These are phyloP conservation scores for Apiotrichum akiyoshidainum DNA, from an alignment of 1,284 basidiomycete species.

Conservation along the genomic window DNA sequence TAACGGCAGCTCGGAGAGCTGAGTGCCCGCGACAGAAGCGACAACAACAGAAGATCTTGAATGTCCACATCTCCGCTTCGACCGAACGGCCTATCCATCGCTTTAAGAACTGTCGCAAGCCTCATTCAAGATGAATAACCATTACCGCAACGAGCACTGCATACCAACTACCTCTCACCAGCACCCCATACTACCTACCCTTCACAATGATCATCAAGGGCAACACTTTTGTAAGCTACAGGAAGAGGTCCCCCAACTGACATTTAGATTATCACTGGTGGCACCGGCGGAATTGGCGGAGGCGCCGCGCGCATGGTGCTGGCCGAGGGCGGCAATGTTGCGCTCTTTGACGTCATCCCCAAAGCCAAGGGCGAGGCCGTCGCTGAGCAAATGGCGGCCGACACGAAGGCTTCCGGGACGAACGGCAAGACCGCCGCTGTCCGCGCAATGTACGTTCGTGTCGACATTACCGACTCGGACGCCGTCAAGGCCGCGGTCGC, in stretches of 20 bases:
- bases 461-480: conserved; percentile 36
- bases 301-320: conserved; percentile 26
- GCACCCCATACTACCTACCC: not conserved
- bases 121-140: not conserved
- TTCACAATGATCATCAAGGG: conserved; percentile 35
- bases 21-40: too few species aligned
- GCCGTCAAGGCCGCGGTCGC: conserved; percentile 32
- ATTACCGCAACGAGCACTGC: not conserved
- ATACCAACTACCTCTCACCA: too few species aligned
- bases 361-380: conserved; percentile 28
- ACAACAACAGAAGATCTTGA: too few species aligned
- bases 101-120: too few species aligned
- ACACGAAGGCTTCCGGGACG: not conserved
- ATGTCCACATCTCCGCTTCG: too few species aligned
- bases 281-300: conserved; percentile 37
- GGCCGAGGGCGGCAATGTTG: conserved; percentile 30
- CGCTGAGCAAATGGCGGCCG: conserved; percentile 16
- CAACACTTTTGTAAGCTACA: conserved; percentile 37
- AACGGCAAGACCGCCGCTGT: not conserved
- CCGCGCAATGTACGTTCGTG: conserved; percentile 32
- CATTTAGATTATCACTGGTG: conserved; percentile 33
- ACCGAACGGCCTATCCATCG: too few species aligned
- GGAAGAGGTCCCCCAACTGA: not conserved
- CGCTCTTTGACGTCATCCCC: conserved; percentile 35
- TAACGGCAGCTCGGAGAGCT: too few species aligned